Evolutionary conservation across 2,329 filamentous ascomycete genomes (phyloP).

Genomic region (Westerdykella sp.): DNA sequence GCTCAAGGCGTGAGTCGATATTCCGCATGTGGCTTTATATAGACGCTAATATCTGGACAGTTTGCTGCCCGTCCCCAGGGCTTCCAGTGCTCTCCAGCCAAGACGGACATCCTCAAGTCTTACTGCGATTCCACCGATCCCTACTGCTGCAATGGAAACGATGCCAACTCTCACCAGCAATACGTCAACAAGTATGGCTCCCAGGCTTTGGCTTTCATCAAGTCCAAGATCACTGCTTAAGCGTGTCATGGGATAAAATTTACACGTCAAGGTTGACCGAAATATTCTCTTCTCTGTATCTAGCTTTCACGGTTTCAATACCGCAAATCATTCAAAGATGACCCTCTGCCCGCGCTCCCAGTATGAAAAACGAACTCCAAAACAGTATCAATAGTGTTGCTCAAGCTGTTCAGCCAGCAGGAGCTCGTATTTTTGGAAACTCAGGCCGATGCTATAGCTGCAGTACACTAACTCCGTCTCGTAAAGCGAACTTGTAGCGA

Average conservation of each 20-base stretch:
- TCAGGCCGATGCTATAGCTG: neutral
- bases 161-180: slow-evolving; percentile 55
- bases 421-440: neutral
- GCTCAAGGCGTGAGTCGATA: slow-evolving; percentile 50
- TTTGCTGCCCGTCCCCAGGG: slow-evolving; percentile 55
- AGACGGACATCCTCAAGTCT: slow-evolving; percentile 52
- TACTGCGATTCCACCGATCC: slow-evolving; percentile 61
- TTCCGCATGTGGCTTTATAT: neutral
- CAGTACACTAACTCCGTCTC: neutral
- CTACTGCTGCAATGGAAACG: slow-evolving; percentile 60
- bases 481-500: slow-evolving; percentile 22
- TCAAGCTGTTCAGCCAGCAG: neutral
- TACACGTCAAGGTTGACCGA: too few species aligned
- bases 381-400: neutral
- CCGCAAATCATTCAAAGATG: too few species aligned
- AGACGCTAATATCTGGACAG: slow-evolving; percentile 30
- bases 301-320: too few species aligned
- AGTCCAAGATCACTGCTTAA: slow-evolving; percentile 18
- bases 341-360: too few species aligned
- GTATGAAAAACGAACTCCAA: neutral
- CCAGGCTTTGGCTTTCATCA: slow-evolving; percentile 55
- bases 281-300: too few species aligned
- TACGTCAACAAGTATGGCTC: slow-evolving; percentile 57
- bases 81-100: slow-evolving; percentile 50
- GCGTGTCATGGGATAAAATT: neutral